phyloP scores from a whole-genome alignment of 2,329 filamentous ascomycete species.

The Cercospora sp. region DNA sequence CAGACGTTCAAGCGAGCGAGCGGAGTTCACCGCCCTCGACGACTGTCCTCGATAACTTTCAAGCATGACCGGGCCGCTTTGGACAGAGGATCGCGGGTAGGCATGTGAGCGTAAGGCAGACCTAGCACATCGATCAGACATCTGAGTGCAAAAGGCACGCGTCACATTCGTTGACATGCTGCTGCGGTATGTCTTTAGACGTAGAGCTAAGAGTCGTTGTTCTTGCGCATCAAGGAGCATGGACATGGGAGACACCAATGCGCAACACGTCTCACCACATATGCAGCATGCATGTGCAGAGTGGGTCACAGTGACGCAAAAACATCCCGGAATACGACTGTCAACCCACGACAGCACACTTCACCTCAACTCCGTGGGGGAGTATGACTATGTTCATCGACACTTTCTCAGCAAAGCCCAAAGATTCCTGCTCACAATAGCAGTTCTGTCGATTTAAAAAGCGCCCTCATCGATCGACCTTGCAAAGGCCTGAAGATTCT shows the following conservation, averaged over 20 bases:
- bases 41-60: not conserved
- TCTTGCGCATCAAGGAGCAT: not conserved
- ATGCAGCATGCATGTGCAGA: slow-evolving; percentile 1
- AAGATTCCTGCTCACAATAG: not conserved
- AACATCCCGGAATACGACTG: not conserved
- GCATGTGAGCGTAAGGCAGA: not conserved
- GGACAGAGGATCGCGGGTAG: not conserved
- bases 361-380: not conserved
- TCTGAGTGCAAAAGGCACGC: not conserved
- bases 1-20: not conserved
- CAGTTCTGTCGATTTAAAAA: not conserved
- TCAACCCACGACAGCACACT: not conserved
- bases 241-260: not conserved
- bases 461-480: not conserved
- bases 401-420: not conserved
- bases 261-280: slow-evolving; percentile 6
- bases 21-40: not conserved
- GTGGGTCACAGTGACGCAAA: slow-evolving; percentile 3
- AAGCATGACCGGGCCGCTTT: not conserved
- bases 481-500: not conserved
- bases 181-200: not conserved
- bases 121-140: not conserved
- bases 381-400: not conserved
- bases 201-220: not conserved
- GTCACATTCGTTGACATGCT: not conserved